These are phyloP conservation scores for Cyathus pygmaeus DNA, from an alignment of 1,284 basidiomycete species.

Conservation along the genomic window DNA sequence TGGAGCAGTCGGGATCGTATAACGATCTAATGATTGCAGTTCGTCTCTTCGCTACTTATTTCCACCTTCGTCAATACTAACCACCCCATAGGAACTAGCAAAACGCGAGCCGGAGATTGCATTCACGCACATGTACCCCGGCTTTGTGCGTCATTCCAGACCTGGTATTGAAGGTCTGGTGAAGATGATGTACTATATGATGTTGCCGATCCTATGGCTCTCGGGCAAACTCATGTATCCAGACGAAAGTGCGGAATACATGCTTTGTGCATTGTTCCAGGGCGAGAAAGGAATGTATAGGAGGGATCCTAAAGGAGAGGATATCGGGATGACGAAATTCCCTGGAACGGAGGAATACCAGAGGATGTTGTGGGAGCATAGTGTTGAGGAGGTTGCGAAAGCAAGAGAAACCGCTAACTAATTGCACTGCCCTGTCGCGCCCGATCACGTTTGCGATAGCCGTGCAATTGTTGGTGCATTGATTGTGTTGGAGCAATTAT, in stretches of 20 bases:
- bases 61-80: background rate
- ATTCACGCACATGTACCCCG: background rate
- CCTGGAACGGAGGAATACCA: constrained; percentile 43
- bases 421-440: too few relatives aligned
- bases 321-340: constrained; percentile 41
- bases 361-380: constrained; percentile 53
- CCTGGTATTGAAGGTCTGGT: background rate
- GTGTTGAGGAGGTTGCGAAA: constrained; percentile 15
- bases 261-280: constrained; percentile 45
- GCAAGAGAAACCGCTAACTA: too few relatives aligned
- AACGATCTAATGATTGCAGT: constrained; percentile 28
- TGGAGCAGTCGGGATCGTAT: constrained; percentile 20
- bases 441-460: too few relatives aligned
- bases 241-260: constrained; percentile 47
- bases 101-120: background rate
- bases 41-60: background rate
- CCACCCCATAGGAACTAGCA: background rate
- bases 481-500: too few relatives aligned
- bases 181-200: background rate
- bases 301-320: constrained; percentile 39
- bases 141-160: background rate
- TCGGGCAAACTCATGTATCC: background rate
- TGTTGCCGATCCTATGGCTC: background rate
- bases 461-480: too few relatives aligned
- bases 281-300: constrained; percentile 38